phyloP scores from a whole-genome alignment of 2,329 filamentous ascomycete species.

The Alternaria novae-zelandiae region DNA sequence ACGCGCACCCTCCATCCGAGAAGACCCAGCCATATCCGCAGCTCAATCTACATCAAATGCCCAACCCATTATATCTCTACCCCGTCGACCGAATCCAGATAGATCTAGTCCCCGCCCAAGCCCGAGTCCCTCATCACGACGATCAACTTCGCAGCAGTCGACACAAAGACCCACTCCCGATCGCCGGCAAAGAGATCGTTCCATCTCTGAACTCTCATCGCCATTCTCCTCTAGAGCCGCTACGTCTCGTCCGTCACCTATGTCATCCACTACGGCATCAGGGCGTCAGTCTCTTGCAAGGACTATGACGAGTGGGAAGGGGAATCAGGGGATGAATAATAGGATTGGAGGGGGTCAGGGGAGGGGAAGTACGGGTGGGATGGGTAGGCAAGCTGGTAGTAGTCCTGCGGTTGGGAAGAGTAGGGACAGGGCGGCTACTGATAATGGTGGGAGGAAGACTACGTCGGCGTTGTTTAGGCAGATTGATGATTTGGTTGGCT shows the following conservation, averaged over 20 bases:
- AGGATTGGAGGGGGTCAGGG: constrained; percentile 4
- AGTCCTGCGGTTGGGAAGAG: not conserved
- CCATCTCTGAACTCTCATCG: constrained; percentile 3
- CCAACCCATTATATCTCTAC: not conserved
- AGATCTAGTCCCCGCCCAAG: not conserved
- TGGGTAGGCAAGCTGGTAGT: not conserved
- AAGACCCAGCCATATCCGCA: constrained; percentile 9
- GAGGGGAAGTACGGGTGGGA: not conserved
- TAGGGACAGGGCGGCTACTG: accelerated
- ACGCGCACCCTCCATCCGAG: not conserved
- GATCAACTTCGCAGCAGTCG: constrained; percentile 1
- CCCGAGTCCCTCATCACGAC: not conserved
- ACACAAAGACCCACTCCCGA: not conserved
- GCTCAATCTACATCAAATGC: not conserved
- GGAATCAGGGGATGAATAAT: constrained; percentile 20
- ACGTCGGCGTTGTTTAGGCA: constrained; percentile 36
- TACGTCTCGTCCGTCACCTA: not conserved
- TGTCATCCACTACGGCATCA: not conserved
- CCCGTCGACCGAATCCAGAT: not conserved
- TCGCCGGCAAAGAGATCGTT: constrained; percentile 9
- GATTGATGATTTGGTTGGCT: constrained; percentile 36
- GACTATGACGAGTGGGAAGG: constrained; percentile 29
- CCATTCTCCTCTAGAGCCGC: not conserved
- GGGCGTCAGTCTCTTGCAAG: constrained; percentile 18
- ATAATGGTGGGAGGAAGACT: constrained; percentile 15